Conservation (phyloP, 1,284 basidiomycete species). For the Gastroboletus turbinatus region DNA sequence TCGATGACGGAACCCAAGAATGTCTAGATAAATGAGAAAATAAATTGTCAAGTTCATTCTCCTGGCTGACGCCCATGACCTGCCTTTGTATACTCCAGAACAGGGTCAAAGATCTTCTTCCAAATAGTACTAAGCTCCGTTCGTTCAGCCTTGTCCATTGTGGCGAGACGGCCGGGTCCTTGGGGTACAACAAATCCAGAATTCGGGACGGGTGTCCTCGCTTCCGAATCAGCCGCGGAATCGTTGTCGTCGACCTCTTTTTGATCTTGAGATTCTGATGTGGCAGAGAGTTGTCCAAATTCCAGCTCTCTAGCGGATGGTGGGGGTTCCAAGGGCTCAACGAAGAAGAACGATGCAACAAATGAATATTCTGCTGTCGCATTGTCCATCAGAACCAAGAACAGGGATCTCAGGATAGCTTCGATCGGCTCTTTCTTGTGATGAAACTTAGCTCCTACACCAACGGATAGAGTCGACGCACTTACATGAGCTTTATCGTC, state of each 20-base stretch:
- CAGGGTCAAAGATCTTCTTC: conserved; percentile 91
- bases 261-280: conserved; percentile 22
- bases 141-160: conserved; percentile 57
- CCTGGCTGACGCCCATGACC: conserved; percentile 15
- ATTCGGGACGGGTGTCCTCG: conserved; percentile 18
- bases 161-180: conserved; percentile 29
- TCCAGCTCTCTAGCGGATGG: conserved; percentile 38
- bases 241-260: conserved; percentile 22
- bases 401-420: conserved; percentile 77
- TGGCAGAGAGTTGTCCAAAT: conserved; percentile 37
- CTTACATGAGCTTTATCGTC: conserved; percentile 83
- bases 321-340: conserved; percentile 33
- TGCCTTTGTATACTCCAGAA: conserved; percentile 80
- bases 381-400: conserved; percentile 92
- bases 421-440: conserved; percentile 81
- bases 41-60: neutral
- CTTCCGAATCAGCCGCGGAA: conserved; percentile 46
- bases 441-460: conserved; percentile 6
- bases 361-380: conserved; percentile 89
- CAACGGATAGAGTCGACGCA: conserved; percentile 5
- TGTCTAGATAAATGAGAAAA: conserved; percentile 43
- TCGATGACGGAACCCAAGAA: conserved; percentile 68
- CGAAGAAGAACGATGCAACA: conserved; percentile 76
- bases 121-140: conserved; percentile 63
- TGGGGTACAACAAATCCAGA: conserved; percentile 5